Base-by-base conservation (phyloP, 805 yeast species). In the Wickerhamiella domercqiae region DNA sequence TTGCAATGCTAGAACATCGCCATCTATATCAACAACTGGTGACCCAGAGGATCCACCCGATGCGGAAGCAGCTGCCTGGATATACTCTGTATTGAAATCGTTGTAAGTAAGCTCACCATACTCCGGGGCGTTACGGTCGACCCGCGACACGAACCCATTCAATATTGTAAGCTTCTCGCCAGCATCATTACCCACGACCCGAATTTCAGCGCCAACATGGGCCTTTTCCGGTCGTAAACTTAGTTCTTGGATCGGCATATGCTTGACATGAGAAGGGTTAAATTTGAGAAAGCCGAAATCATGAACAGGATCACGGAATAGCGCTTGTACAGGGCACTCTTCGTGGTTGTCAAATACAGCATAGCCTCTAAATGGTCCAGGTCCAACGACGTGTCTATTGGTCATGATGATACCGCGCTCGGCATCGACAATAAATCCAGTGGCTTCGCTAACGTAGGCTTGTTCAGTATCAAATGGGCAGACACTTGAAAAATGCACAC, bases 1-100 rank as follows among this genome's bases (percentile, higher is more conserved):
- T 58, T 83, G 94, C 37, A 86, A 61, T 0, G 96, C 95, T 15
- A 86, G 81, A 0, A 87, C 94, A 51, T 73, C 59, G 2, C 95
- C 95, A 47, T 79, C 77, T 32, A 78, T 73, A 55, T 83, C 78
- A 2, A 86, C 93, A n/a, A 86, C 96, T 0, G 96, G 96, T 3
- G 94, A 82, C 6, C 96, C 96, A 35, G 90, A 77, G 3, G 94
- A 83, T 2, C 96, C 96, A 21, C 96, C 96, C 14, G 93, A 78
- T 0, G 96, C 94, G 42, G 84, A 72, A 1, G 96, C 95, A 5
- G 96, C 95, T 1, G 95, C 95, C 59, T 84, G 94, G 39, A 84
- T 81, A 58, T 84, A 84, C 56, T 81, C 94, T 1, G 94, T 83
- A 55, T 84, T 83, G 67, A 83, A 84, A 63, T 84, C 96, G 53